Evolutionary conservation across 345 rosid species (phyloP), one percentile per base, ranked within the genome.

Genomic region (Microthlaspi erraticum): DNA sequence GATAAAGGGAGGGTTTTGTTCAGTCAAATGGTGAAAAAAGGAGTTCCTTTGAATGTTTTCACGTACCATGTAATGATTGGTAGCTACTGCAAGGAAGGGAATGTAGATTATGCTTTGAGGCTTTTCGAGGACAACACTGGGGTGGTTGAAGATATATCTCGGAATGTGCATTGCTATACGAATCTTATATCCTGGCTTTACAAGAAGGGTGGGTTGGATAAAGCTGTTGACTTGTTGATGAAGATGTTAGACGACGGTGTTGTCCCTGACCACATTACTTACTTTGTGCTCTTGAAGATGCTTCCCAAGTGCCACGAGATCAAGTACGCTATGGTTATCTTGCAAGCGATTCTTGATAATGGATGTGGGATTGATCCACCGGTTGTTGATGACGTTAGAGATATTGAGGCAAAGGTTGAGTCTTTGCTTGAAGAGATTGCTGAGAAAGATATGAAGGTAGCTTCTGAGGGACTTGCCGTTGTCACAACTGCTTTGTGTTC

Each of bases 211-310:
- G 81, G 78, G 42, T 34, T 79, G 17, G 50, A 17, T 19, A 82
- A 86, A 77, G 86, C 75, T 48, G 74, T 68, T 60, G 82, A 80
- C 53, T 58, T 85, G 74, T 81, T 60, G 71, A 78, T 66, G 73
- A 76, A 49, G 20, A 83, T 86, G 90, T 72, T 82, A 76, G 80
- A 70, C 16, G 60, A 56, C 1, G 81, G 85, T 45, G 78, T 88
- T 69, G 79, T 81, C 41, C 96, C 92, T 1, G 96, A 90, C 61
- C 87, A 82, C 68, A 38, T 90, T 38, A 61, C 86, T 37, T 87
- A 80, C 72, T 82, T 84, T 78, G 68, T 75, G 31, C 81, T 83
- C 52, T 76, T 81, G 77, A 87, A 80, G 83, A 84, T 78, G 82
- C 78, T 63, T 8, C 86, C 73, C 0, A 80, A 54, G 57, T 88